A percentile compares a stretch with the other conserved stretches of the same genome.
These are phyloP conservation scores for Nothophoma quercina DNA, from an alignment of 2,329 filamentous ascomycete species.

Conservation along the genomic window DNA sequence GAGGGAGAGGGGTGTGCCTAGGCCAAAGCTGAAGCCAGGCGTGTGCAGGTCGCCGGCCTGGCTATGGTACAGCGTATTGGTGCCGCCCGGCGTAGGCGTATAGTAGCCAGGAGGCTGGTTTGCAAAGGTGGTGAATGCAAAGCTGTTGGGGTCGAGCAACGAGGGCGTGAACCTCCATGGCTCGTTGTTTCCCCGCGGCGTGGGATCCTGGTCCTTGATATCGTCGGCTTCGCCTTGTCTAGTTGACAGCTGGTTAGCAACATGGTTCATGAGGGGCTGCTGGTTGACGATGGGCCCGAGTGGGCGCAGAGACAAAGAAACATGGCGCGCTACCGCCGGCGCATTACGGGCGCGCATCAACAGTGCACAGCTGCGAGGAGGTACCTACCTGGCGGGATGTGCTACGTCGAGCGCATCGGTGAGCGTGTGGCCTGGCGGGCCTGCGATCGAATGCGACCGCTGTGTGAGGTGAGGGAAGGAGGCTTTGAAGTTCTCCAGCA, in stretches of 20 bases:
- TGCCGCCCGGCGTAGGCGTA: conserved; percentile 83
- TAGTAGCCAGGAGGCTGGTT: conserved; percentile 86
- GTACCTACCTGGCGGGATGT: conserved; percentile 54
- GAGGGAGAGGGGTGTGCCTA: conserved; percentile 83
- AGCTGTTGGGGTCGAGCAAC: conserved; percentile 83
- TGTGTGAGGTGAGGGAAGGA: conserved; percentile 75
- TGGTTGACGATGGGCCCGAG: neutral
- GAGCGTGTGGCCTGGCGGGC: conserved; percentile 54
- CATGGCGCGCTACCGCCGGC: conserved; percentile 2
- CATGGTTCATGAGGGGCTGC: conserved; percentile 1
- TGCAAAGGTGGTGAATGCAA: conserved; percentile 79
- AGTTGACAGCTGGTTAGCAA: conserved; percentile 23
- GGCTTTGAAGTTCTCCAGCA: conserved; percentile 84
- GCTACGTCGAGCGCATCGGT: conserved; percentile 58
- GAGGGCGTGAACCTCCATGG: conserved; percentile 89
- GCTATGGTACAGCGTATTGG: conserved; percentile 80
- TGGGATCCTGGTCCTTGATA: conserved; percentile 81
- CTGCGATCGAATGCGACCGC: conserved; percentile 54
- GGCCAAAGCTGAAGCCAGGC: conserved; percentile 74
- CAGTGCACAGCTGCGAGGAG: conserved; percentile 2
- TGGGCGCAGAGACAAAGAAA: conserved; percentile 11
- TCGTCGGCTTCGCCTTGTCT: conserved; percentile 58
- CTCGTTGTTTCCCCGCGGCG: conserved; percentile 79
- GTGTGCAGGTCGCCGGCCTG: conserved; percentile 90
- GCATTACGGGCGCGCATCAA: conserved; percentile 15